phyloP scores from a whole-genome alignment of 106 monocot species.

The Agapanthus africanus region DNA sequence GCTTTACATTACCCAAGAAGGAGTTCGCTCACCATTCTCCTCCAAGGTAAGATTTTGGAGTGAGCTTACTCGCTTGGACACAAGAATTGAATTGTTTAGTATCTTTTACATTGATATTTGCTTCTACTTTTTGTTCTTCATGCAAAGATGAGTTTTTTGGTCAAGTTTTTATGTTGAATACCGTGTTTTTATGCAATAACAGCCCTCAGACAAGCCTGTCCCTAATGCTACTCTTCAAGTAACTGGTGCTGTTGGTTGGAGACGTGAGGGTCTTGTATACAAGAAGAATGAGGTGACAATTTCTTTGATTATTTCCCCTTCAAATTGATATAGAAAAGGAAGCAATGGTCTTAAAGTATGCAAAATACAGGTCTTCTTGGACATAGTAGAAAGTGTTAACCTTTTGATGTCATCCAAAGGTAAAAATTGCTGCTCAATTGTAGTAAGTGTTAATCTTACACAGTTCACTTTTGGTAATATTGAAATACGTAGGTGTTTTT shows the following conservation, averaged over 20 bases:
- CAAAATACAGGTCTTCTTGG: conserved; percentile 74
- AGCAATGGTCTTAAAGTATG: not conserved
- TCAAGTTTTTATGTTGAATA: conserved; percentile 6
- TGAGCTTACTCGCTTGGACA: not conserved
- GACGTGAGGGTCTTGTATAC: conserved; percentile 89
- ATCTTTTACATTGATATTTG: not conserved
- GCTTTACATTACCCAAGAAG: conserved; percentile 98
- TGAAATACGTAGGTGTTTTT: conserved; percentile 35
- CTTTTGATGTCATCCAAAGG: conserved; percentile 99
- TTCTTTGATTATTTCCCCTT: conserved; percentile 1
- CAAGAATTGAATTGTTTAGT: conserved; percentile 4
- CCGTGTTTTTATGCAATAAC: conserved; percentile 12
- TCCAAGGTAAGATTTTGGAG: conserved; percentile 63
- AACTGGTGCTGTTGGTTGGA: conserved; percentile 99
- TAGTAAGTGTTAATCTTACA: too few relatives aligned
- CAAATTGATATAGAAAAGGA: not conserved
- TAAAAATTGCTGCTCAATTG: too few relatives aligned
- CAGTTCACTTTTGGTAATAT: too few relatives aligned
- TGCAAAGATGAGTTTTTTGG: not conserved
- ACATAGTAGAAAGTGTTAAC: conserved; percentile 98
- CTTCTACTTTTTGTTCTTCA: not conserved
- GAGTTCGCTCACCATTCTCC: conserved; percentile 91
- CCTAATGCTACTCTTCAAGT: conserved; percentile 99
- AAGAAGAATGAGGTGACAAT: conserved; percentile 91
- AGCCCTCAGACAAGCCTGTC: conserved; percentile 75